Percentiles rank a stretch among this genome's conserved stretches.
Conservation (phyloP, 2,329 filamentous ascomycete genomes). For the Aureobasidium zeae region DNA sequence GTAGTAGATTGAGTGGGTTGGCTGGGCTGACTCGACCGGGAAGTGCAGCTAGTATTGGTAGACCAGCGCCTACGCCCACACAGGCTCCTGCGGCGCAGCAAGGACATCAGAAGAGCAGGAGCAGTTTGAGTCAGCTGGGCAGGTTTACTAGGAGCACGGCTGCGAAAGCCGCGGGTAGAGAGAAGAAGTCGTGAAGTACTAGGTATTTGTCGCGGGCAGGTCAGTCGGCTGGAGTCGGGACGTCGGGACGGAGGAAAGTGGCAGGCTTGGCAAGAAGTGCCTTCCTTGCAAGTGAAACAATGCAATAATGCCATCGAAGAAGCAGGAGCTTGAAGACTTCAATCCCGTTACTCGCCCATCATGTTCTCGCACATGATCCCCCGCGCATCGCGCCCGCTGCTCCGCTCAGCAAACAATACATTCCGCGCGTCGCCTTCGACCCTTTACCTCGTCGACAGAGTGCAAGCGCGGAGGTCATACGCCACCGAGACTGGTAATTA, state of each 20-base stretch:
- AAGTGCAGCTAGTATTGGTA: slow-evolving; percentile 15
- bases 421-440: slow-evolving; percentile 27
- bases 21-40: slow-evolving; percentile 21
- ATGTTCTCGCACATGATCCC: slow-evolving; percentile 21
- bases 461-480: slow-evolving; percentile 48
- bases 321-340: too few relatives aligned
- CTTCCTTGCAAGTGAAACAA: too few relatives aligned
- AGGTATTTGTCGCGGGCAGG: too few relatives aligned
- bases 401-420: slow-evolving; percentile 19
- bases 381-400: slow-evolving; percentile 18
- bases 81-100: slow-evolving; percentile 1
- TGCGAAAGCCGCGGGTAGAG: slow-evolving; percentile 3
- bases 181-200: slow-evolving; percentile 1
- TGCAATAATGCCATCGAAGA: too few relatives aligned
- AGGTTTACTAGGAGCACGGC: slow-evolving; percentile 31
- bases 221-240: too few relatives aligned
- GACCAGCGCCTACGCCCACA: slow-evolving; percentile 8
- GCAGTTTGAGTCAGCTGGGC: slow-evolving; percentile 37
- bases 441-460: slow-evolving; percentile 41
- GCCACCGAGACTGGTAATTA: slow-evolving; percentile 47
- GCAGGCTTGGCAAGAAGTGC: too few relatives aligned
- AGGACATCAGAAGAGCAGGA: slow-evolving; percentile 26
- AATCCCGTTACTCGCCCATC: neutral
- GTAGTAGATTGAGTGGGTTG: slow-evolving; percentile 14
- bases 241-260: too few relatives aligned